Evolutionary conservation across 2,329 filamentous ascomycete genomes (phyloP).

Genomic region (Westerdykella ornata): DNA sequence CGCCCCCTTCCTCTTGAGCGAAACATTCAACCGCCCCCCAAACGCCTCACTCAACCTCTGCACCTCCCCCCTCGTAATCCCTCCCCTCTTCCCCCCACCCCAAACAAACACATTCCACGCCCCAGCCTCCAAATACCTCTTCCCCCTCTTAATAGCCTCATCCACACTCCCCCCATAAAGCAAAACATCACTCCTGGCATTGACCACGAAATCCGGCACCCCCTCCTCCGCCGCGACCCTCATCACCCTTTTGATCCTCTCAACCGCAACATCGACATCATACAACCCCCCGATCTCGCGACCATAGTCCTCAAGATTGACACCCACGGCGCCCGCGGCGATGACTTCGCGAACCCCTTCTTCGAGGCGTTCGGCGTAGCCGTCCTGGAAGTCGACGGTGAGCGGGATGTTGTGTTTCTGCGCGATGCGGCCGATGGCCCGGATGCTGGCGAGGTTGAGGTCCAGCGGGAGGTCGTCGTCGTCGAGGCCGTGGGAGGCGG

Average conservation of each 20-base stretch:
- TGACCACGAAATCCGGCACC: conserved; percentile 42
- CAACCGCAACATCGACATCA: conserved; percentile 43
- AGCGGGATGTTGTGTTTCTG: conserved; percentile 43
- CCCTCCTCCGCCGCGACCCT: conserved; percentile 42
- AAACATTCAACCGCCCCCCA: conserved; percentile 26
- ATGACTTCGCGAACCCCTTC: conserved; percentile 44
- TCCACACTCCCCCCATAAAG: conserved; percentile 37
- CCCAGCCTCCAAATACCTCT: conserved; percentile 52
- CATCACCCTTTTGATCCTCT: conserved; percentile 42
- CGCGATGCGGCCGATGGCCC: conserved; percentile 42
- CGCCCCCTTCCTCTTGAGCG: conserved; percentile 9
- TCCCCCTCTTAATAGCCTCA: conserved; percentile 50
- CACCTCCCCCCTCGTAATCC: conserved; percentile 19
- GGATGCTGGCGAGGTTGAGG: conserved; percentile 47
- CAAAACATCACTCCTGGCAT: conserved; percentile 52
- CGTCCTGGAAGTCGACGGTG: conserved; percentile 56
- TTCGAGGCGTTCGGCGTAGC: conserved; percentile 47
- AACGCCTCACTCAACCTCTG: conserved; percentile 15
- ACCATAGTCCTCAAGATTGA: conserved; percentile 53
- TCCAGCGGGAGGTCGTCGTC: conserved; percentile 43
- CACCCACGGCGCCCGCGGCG: conserved; percentile 49
- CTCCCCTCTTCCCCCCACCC: conserved; percentile 44
- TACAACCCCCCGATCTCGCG: conserved; percentile 28
- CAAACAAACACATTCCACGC: conserved; percentile 57
- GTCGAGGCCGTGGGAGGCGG: conserved; percentile 24